Evolutionary conservation across 2,329 filamentous ascomycete species (phyloP), one percentile per base, ranked within the genome.

Genomic region (Calonectria pseudoturangicola): DNA sequence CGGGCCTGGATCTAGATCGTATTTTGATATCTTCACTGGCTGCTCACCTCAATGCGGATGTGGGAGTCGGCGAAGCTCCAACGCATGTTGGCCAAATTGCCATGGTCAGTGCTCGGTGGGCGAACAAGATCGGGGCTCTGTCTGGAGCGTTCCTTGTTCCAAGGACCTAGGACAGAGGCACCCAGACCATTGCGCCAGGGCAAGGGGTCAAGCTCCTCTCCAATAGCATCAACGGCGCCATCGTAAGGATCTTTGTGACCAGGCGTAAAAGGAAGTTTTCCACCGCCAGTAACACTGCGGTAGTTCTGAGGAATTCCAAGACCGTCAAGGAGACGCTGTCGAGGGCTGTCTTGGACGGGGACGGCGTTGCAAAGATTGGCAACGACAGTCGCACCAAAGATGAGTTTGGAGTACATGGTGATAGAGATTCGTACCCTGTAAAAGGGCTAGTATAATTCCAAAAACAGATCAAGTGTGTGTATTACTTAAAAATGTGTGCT

Each of bases 121-220:
- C 93, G 89, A 48, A 95, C 87, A 51, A 94, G 85, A 82, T 95
- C 93, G 0, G 93, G 93, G 81, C 91, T 93, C 84, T 95, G 91
- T 56, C 91, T 88, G 66, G 93, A 91, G 27, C 93, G 91, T 64
- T 90, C 90, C 72, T 85, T 87, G 81, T 95, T 95, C 82, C 92
- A 91, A 0, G 93, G 93, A 0, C 93, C 93, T 27, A 94, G 84
- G 16, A 95, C 90, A 12, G 89, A 91, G 18, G 92, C 88, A 27
- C 93, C 93, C 28, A 90, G 80, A 28, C 92, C 92, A 79, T 92
- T 92, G 41, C 91, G 87, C 81, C 86, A 92, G 1, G 93, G 93
- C 67, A 92, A 83, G 30, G 93, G 93, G 75, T 93, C 88, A n/a
- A 93, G 85, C 13, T 88, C 85, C 2, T 91, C 85, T 15, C 88